These are phyloP conservation scores for Stephania japonica DNA, from an alignment of 164 flowering plant genomes.

Conservation along the genomic window DNA sequence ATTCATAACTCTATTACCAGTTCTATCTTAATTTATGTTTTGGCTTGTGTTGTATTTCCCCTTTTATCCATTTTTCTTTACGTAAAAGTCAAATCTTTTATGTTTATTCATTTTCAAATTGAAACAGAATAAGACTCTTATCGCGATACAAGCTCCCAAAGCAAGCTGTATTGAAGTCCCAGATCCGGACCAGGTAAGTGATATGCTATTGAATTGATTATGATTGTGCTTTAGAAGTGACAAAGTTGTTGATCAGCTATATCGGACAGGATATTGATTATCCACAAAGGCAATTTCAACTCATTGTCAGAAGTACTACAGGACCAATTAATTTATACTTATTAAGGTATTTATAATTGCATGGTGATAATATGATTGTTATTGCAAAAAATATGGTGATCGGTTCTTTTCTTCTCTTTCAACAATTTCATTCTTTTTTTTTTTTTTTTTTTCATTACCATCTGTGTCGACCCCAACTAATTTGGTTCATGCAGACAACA, in stretches of 20 bases:
- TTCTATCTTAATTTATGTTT: not conserved
- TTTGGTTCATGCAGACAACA: too few species aligned
- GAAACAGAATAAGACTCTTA: slow-evolving; percentile 50
- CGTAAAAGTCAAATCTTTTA: not conserved
- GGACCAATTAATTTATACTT: slow-evolving; percentile 64
- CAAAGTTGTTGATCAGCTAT: slow-evolving; percentile 17
- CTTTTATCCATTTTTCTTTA: not conserved
- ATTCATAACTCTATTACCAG: not conserved
- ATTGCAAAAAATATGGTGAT: not conserved
- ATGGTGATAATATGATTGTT: not conserved
- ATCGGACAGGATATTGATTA: slow-evolving; percentile 37
- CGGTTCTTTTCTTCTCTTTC: not conserved
- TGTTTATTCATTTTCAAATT: slow-evolving; percentile 8
- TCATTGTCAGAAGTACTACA: slow-evolving; percentile 52
- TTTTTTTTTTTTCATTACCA: too few species aligned
- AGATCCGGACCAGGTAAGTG: slow-evolving; percentile 59
- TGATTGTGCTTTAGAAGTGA: not conserved
- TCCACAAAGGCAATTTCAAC: slow-evolving; percentile 39
- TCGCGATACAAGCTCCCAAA: slow-evolving; percentile 68
- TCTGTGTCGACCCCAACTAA: too few species aligned
- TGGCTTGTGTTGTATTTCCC: not conserved
- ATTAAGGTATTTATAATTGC: slow-evolving; percentile 39
- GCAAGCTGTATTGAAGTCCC: slow-evolving; percentile 71
- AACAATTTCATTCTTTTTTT: not conserved
- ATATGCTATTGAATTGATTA: slow-evolving; percentile 3